Base-by-base conservation (phyloP, 2,329 filamentous ascomycete species). In the Pyrenophora graminea region DNA sequence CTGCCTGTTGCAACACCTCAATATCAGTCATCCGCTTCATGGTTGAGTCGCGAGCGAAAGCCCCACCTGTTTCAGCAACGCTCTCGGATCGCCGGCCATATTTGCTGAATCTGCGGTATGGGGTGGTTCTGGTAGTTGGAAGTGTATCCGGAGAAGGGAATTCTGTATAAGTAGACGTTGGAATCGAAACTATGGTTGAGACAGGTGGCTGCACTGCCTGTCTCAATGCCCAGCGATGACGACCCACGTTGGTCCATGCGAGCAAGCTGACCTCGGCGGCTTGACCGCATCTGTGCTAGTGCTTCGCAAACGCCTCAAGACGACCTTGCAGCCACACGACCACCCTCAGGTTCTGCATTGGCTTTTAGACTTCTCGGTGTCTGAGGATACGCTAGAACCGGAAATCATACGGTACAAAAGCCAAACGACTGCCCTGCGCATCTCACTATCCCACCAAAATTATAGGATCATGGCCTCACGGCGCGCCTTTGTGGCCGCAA, bases 1-100 rank as follows among this genome's bases (percentile, higher is more conserved):
- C 90, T 78, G 94, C 94, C 92, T 97, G 72, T 61, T 55, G 44
- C 51, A 44, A 51, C 45, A 56, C 62, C 53, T 64, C 48, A 55
- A 63, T 60, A 61, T 67, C 60, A 59, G 59, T 62, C 62, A 56
- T 61, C 51, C 53, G 54, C 48, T 39, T 51, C 62, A 64, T 64
- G 64, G 68, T 64, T 67, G 63, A 64, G 67, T 59, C 58, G 55
- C 43, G 40, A 59, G 53, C 51, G 42, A 53, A 49, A 48, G 59
- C 65, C 68, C 65, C 65, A 72, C 70, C 70, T 73, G 69, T 61
- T 66, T 69, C 41, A 73, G 66, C 56, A 69, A 52, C 32, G 66
- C 70, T 67, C 70, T 61, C 17, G 70, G 70, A 56, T 73, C 70
- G 46, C 69, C 69, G 27, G 69, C 70, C 70, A 73, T 73, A 23